Evolutionary conservation across 306 rosid genomes (phyloP), one percentile per base, ranked within the genome.

Genomic region (Pyrus bretschneideri): DNA sequence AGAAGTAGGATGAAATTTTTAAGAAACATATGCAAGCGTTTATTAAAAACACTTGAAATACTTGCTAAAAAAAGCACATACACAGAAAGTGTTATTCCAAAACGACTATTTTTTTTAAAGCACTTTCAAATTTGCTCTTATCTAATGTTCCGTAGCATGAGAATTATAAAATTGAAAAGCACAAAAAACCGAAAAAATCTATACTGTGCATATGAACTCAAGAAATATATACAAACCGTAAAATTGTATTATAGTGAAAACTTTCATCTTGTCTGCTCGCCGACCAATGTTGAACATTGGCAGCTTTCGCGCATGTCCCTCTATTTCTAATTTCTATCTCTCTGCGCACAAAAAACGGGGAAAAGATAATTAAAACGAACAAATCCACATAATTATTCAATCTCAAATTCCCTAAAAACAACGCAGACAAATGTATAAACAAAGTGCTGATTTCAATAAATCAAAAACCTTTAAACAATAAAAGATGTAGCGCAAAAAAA

Each of bases 271-370:
- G 85, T 82, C 86, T 82, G 75, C 86, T 76, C 89, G 87, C 79
- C 80, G 74, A 87, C 88, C 92, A 65, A 85, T 83, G 85, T 87
- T 88, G 89, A 86, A 86, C 82, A 77, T 81, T 79, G 87, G 88
- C 84, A 83, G 82, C 87, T 87, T 88, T 90, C 83, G 62, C 83
- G 91, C 93, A 83, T 95, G 79, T 85, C 83, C 72, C 87, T 83
- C 80, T 72, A 77, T 79, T 69, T 84, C 80, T 76, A 70, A 79
- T 79, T 71, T 85, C 80, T 79, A 67, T 71, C 33, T 70, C 68
- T 59, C 68, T 63, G 71, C 78, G 89, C 98, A 85, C 95, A 83
- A 83, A 88, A 88, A 81, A 81, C 87, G 67, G 75, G 58, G 72
- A 49, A 61, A 81, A 72, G 76, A 60, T 52, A 79, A 67, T 81